phyloP scores from a whole-genome alignment of 208 protist species.

The Tetramitus jugosus region DNA sequence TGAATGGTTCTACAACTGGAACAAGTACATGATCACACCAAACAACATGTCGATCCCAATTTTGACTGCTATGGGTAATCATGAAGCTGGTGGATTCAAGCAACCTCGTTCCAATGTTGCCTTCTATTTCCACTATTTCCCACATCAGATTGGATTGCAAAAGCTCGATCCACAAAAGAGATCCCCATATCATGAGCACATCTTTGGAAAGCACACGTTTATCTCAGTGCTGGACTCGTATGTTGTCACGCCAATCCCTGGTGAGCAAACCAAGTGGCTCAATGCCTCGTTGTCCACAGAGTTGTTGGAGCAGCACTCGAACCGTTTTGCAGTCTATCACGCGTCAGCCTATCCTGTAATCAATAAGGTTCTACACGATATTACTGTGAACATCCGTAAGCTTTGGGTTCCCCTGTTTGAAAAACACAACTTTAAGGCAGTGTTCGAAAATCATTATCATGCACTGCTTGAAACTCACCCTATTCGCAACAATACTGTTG shows the following conservation, averaged over 20 bases:
- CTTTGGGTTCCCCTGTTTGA: not conserved
- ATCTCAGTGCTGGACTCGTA: not conserved
- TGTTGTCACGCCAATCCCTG: not conserved
- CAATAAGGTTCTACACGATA: no score
- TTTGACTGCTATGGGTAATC: constrained; percentile 1
- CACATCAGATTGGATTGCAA: not conserved
- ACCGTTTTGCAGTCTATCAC: no score
- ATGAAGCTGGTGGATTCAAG: not conserved
- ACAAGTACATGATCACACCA: not conserved
- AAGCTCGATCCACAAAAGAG: not conserved
- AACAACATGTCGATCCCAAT: not conserved
- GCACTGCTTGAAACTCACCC: not conserved
- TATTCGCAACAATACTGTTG: not conserved
- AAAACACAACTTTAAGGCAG: not conserved
- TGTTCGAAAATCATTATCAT: not conserved
- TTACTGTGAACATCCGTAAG: no score
- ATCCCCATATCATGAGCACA: not conserved
- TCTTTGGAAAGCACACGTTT: not conserved
- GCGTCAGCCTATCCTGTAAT: no score
- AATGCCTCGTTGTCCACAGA: no score
- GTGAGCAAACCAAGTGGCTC: not conserved
- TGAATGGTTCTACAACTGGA: not conserved
- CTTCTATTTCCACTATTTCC: constrained; percentile 9
- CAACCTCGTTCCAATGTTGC: not conserved
- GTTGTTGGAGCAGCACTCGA: no score